Base-by-base conservation (phyloP, 371 early-diverging fungal genomes). In the Saksenaea vasiformis region DNA sequence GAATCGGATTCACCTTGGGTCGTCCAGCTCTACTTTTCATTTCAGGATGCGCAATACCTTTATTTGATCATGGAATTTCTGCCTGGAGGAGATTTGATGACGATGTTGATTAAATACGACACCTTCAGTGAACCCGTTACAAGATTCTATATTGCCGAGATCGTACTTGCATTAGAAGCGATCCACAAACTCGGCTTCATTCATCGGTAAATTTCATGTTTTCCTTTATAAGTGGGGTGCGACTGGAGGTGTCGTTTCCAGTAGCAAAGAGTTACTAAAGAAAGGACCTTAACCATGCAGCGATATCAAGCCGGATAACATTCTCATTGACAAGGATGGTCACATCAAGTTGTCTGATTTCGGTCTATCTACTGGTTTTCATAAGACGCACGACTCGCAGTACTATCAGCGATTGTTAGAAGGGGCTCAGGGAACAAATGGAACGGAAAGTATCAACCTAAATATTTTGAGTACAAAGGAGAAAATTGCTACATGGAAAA, bases 11-110 rank as follows among this genome's bases (percentile, higher is more conserved):
- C 97, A 14, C 93, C 94, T 41, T 99, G 99, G 98, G 96, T 99
- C n/a, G 96, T 99, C 37, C 95, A 97, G 74, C 84, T 98, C 36
- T 96, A 91, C 73, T 96, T 94, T 70, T 96, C 77, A 19, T 98
- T 98, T 79, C 99, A 98, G 79, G 98, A 98, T 72, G 67, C 92
- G n/a, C 84, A 88, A 58, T 94, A 93, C 71, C 86, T 98, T 34
- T 98, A 98, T 74, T 81, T 98, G 61, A 94, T 98, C 69, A 98
- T 98, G 99, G 99, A 98, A 79, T 98, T 97, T 65, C 75, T 97
- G 64, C 97, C 98, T 0, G 99, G 97, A 31, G 98, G 98, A 60
- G 97, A 97, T 77, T 80, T 99, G 83, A 98, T 99, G 96, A 95
- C 96, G 17, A 95, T 99, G 94, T 77, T 98, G 61, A 95, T 96